phyloP scores from a whole-genome alignment of 2,329 filamentous ascomycete species.

The Ophiostoma perfectum region DNA sequence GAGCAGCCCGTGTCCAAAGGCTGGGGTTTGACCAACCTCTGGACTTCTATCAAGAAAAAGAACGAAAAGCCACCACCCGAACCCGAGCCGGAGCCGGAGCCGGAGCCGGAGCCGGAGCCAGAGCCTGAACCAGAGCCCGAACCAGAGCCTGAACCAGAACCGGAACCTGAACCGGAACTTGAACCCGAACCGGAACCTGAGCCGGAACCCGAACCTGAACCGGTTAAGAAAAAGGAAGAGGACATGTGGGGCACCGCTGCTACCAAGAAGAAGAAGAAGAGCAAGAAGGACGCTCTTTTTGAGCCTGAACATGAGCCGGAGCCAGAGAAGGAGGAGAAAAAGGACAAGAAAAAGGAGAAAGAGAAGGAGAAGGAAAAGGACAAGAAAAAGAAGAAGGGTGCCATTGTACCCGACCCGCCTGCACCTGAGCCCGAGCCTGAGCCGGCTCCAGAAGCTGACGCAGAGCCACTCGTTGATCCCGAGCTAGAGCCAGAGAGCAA shows the following conservation, averaged over 20 bases:
- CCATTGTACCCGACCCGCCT: slow-evolving; percentile 8
- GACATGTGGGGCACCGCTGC: slow-evolving; percentile 28
- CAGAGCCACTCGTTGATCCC: slow-evolving; percentile 15
- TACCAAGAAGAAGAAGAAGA: slow-evolving; percentile 26
- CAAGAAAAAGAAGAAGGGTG: slow-evolving; percentile 34
- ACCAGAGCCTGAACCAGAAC: slow-evolving; percentile 18
- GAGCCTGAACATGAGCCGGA: slow-evolving; percentile 12
- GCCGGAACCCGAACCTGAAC: slow-evolving; percentile 20
- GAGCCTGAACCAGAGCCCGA: slow-evolving; percentile 18
- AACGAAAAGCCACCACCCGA: slow-evolving; percentile 25
- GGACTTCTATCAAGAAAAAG: slow-evolving; percentile 21
- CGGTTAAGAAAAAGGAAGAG: slow-evolving; percentile 19
- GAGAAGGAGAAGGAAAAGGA: slow-evolving; percentile 13
- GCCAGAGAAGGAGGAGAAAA: slow-evolving; percentile 15
- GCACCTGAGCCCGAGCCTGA: slow-evolving; percentile 20
- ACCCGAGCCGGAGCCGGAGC: slow-evolving; percentile 9
- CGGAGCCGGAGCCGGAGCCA: slow-evolving; percentile 14
- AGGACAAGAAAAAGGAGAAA: not conserved
- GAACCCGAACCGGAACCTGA: slow-evolving; percentile 25
- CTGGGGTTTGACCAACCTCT: slow-evolving; percentile 5
- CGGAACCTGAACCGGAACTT: slow-evolving; percentile 27
- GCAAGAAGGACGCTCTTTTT: slow-evolving; percentile 26
- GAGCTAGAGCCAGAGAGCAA: slow-evolving; percentile 29
- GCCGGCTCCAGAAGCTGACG: slow-evolving; percentile 22
- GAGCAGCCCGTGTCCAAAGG: slow-evolving; percentile 9